Evolutionary conservation across 768 basidiomycete genomes (phyloP).

Genomic region (Suillus lakei): DNA sequence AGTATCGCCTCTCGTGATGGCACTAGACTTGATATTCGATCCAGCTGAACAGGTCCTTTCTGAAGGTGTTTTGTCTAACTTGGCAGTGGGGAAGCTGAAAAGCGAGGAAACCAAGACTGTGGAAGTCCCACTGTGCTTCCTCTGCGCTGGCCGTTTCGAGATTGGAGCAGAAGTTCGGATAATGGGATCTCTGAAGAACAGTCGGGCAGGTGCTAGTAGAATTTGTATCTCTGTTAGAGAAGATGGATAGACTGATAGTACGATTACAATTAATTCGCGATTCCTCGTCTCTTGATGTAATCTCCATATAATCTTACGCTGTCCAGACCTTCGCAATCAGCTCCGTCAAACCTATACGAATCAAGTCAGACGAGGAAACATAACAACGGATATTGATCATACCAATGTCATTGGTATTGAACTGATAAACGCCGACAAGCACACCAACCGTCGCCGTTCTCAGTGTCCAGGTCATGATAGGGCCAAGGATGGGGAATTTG

Average conservation of each 20-base stretch:
- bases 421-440: constrained; percentile 92
- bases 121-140: constrained; percentile 70
- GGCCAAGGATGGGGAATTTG: constrained; percentile 89
- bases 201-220: constrained; percentile 27
- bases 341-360: constrained; percentile 75
- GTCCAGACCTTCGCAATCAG: constrained; percentile 83
- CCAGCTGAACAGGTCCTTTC: constrained; percentile 69
- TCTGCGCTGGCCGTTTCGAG: constrained; percentile 69
- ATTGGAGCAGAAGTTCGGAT: constrained; percentile 43
- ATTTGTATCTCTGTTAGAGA: constrained; percentile 19
- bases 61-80: constrained; percentile 67
- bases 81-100: constrained; percentile 67
- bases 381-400: constrained; percentile 34
- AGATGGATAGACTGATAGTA: constrained; percentile 10
- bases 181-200: constrained; percentile 20
- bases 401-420: constrained; percentile 99
- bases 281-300: background rate
- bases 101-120: constrained; percentile 55
- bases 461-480: constrained; percentile 72
- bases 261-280: constrained; percentile 13
- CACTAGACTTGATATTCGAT: constrained; percentile 56
- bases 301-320: constrained; percentile 49
- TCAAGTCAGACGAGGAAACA: background rate
- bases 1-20: constrained; percentile 60
- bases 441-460: constrained; percentile 79